These are phyloP conservation scores for Dittrichia graveolens DNA, from an alignment of 129 eudicot species.

Conservation along the genomic window DNA sequence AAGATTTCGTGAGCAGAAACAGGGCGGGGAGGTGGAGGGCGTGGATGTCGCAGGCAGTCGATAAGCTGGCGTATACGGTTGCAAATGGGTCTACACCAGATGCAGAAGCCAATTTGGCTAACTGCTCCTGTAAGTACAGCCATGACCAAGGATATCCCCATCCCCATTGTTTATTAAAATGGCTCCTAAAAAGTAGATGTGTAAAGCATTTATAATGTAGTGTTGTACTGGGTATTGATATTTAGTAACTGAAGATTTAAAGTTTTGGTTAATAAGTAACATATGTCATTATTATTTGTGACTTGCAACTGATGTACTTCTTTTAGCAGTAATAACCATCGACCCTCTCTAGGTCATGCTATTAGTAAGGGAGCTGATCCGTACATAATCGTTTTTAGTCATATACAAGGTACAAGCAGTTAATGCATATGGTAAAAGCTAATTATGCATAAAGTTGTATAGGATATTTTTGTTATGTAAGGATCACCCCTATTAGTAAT, in stretches of 20 bases:
- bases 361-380: no score
- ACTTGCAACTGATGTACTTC: slow-evolving; percentile 22
- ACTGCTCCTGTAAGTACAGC: slow-evolving; percentile 41
- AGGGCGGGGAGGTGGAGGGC: slow-evolving; percentile 31
- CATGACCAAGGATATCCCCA: slow-evolving; percentile 32
- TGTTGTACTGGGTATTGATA: slow-evolving; percentile 1
- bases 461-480: no score
- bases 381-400: no score
- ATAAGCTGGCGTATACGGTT: slow-evolving; percentile 38
- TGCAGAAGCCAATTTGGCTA: slow-evolving; percentile 34
- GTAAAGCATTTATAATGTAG: slow-evolving; percentile 22
- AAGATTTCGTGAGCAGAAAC: slow-evolving; percentile 29
- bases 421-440: no score
- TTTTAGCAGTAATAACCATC: not conserved
- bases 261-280: not conserved
- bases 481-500: no score
- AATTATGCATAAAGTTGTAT: no score
- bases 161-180: slow-evolving; percentile 15
- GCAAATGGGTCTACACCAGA: slow-evolving; percentile 34
- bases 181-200: not conserved
- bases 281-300: not conserved
- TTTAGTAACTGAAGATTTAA: slow-evolving; percentile 25
- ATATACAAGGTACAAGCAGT: no score
- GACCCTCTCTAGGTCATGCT: no score
- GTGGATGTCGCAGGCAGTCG: slow-evolving; percentile 43